These are phyloP conservation scores for Ceratocystis smalleyi DNA, from an alignment of 2,329 filamentous ascomycete species.

Conservation along the genomic window DNA sequence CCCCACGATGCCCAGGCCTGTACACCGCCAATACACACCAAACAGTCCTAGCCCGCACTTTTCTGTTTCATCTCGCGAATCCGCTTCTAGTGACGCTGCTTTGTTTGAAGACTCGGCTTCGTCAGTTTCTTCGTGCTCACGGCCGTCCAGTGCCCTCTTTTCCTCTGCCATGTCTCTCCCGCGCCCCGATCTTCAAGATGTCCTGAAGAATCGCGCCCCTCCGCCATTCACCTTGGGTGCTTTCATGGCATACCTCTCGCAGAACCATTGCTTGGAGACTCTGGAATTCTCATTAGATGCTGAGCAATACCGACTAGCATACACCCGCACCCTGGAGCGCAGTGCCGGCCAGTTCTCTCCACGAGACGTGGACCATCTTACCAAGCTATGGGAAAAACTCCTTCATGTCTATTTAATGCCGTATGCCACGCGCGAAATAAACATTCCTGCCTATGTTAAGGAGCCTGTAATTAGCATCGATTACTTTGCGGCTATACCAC, in stretches of 20 bases:
- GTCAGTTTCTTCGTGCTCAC: constrained; percentile 25
- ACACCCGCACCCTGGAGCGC: constrained; percentile 27
- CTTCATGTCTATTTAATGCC: constrained; percentile 81
- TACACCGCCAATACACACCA: neutral
- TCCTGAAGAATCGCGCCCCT: constrained; percentile 70
- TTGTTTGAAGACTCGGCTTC: constrained; percentile 13
- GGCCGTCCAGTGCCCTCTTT: constrained; percentile 35
- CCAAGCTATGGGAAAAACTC: constrained; percentile 71
- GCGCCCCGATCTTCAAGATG: constrained; percentile 54
- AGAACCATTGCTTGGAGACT: constrained; percentile 93
- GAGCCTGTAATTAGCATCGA: constrained; percentile 30
- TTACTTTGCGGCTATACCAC: constrained; percentile 40
- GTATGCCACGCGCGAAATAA: constrained; percentile 74
- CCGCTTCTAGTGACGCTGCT: constrained; percentile 5
- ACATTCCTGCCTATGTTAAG: constrained; percentile 71
- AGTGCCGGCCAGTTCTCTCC: constrained; percentile 23
- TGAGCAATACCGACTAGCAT: constrained; percentile 57
- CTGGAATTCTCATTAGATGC: constrained; percentile 94
- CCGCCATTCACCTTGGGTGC: constrained; percentile 81
- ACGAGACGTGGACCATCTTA: constrained; percentile 48
- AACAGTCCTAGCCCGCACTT: neutral
- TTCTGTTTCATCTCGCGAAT: constrained; percentile 1
- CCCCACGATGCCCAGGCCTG: constrained; percentile 5
- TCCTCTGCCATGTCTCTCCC: constrained; percentile 27
- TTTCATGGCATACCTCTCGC: constrained; percentile 92